These are phyloP conservation scores for Ceratocystis ficicola DNA, from an alignment of 2,329 filamentous ascomycete species.

Conservation along the genomic window DNA sequence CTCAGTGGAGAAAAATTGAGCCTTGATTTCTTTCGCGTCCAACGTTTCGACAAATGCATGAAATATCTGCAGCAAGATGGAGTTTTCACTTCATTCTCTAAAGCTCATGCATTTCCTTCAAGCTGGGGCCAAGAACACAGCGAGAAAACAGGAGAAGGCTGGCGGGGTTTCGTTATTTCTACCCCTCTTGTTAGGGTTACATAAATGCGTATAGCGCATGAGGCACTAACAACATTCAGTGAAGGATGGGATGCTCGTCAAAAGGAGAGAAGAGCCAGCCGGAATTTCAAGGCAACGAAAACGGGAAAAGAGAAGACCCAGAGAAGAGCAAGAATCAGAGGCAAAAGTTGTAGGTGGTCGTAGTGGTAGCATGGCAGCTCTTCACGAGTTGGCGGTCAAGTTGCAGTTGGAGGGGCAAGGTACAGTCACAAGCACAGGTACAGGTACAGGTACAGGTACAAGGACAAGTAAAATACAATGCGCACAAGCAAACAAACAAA, in stretches of 20 bases:
- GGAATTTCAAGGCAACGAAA: neutral
- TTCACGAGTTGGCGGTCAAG: neutral
- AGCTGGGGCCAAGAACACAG: neutral
- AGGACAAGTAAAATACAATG: no score
- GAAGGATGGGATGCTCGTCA: neutral
- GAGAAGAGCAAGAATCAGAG: no score
- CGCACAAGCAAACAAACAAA: neutral
- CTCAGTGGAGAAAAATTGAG: neutral
- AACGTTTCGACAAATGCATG: neutral
- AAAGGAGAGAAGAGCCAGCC: neutral
- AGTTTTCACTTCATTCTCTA: neutral
- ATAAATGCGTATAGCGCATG: neutral
- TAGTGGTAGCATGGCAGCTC: neutral
- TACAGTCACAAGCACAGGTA: neutral
- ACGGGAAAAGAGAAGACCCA: neutral
- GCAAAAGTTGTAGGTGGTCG: no score
- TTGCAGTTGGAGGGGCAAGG: neutral
- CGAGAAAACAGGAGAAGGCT: neutral
- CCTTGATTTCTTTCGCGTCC: neutral
- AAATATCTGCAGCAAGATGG: conserved; percentile 1
- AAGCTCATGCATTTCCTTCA: neutral
- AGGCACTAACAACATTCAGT: neutral
- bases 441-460: neutral
- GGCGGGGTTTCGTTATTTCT: neutral
- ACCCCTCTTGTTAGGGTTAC: conserved; percentile 6